A percentile compares a stretch with the other conserved stretches of the same genome.
Conservation (phyloP, 345 rosid genomes). For the Passiflora organensis region DNA sequence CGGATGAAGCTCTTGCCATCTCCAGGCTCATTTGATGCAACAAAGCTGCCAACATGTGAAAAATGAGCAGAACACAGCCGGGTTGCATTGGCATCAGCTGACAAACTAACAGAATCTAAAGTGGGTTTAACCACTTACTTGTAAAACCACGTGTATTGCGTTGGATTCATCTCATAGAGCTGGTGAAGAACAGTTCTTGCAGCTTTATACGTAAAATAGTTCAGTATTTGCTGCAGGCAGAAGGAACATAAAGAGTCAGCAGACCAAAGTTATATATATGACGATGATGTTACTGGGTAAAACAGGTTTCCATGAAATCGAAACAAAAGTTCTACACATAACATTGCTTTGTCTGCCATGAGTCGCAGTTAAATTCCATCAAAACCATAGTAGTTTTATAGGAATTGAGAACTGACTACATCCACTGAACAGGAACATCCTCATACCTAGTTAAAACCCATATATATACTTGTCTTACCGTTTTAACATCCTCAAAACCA, state of each 20-base stretch:
- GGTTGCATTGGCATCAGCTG: no score
- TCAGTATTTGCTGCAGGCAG: conserved; percentile 63
- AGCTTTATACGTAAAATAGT: conserved; percentile 93
- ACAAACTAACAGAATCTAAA: neutral
- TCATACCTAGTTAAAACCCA: no score
- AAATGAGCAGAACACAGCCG: conserved; percentile 3
- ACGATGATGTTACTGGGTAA: no score
- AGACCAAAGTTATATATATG: neutral
- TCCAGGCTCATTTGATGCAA: conserved; percentile 65
- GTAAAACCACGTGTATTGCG: conserved; percentile 76
- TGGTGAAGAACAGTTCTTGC: conserved; percentile 84
- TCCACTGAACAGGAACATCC: no score
- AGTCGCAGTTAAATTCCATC: no score
- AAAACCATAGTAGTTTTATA: no score
- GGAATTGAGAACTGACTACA: no score
- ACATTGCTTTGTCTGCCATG: no score
- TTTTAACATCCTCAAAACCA: conserved; percentile 70
- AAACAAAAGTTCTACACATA: no score
- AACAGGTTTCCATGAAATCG: no score
- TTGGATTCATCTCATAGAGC: conserved; percentile 98
- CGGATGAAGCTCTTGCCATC: conserved; percentile 87
- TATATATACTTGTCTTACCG: conserved; percentile 43
- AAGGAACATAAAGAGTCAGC: conserved; percentile 4
- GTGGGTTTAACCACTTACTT: conserved; percentile 48
- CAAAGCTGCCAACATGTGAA: conserved; percentile 40